A percentile compares a stretch with the other conserved stretches of the same genome.
Conservation (phyloP, 1,284 basidiomycete species). For the Bondarzewia mesenterica region DNA sequence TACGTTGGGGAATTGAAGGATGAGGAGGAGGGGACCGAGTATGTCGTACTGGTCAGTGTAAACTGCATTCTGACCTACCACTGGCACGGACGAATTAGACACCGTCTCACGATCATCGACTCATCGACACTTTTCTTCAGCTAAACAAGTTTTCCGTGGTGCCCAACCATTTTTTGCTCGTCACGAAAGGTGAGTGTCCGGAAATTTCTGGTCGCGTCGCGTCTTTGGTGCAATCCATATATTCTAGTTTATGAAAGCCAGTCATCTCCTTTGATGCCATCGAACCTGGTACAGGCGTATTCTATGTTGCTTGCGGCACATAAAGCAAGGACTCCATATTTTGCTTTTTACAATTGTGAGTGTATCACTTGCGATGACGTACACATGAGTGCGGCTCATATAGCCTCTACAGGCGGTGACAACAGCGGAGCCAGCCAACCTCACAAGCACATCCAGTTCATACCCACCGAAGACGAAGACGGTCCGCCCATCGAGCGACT, state of each 20-base stretch:
- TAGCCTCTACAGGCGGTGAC: constrained; percentile 44
- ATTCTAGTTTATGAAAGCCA: constrained; percentile 68
- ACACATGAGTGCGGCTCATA: background rate
- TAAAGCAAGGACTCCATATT: constrained; percentile 46
- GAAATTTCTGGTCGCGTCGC: background rate
- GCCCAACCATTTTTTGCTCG: constrained; percentile 73
- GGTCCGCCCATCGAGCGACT: constrained; percentile 71
- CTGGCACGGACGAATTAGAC: background rate
- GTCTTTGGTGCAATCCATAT: background rate
- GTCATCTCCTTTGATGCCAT: constrained; percentile 66
- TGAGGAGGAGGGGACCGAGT: constrained; percentile 51
- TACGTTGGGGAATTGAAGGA: constrained; percentile 67
- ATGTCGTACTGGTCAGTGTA: constrained; percentile 64
- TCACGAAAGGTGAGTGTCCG: constrained; percentile 57
- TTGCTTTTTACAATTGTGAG: constrained; percentile 84
- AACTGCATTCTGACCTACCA: background rate
- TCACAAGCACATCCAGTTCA: constrained; percentile 83
- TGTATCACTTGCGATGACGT: background rate
- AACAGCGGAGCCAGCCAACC: constrained; percentile 81
- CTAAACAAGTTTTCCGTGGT: constrained; percentile 83
- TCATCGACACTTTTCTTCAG: constrained; percentile 38
- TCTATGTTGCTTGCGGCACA: constrained; percentile 60
- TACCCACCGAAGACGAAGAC: constrained; percentile 50
- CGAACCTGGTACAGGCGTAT: constrained; percentile 72
- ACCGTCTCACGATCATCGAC: background rate